A percentile compares a stretch with the other conserved stretches of the same genome.
These are phyloP conservation scores for Penicillium cinerascens DNA, from an alignment of 495 filamentous ascomycete genomes.

Conservation along the genomic window DNA sequence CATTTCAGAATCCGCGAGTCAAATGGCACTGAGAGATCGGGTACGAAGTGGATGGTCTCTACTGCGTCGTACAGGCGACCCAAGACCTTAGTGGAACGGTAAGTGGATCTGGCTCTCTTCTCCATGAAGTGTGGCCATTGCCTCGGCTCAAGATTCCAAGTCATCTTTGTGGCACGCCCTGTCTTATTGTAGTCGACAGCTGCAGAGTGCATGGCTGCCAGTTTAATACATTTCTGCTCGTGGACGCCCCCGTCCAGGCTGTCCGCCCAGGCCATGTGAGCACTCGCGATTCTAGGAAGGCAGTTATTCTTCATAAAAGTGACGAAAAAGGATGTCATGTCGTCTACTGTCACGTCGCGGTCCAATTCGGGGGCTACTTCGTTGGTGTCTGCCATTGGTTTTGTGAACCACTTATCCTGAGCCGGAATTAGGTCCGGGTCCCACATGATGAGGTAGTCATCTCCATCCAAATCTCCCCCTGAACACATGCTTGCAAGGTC, in stretches of 20 bases:
- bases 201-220: constrained; percentile 80
- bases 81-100: constrained; percentile 68
- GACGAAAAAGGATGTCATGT: constrained; percentile 83
- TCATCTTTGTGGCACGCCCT: constrained; percentile 70
- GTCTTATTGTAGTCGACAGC: constrained; percentile 94
- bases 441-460: constrained; percentile 96
- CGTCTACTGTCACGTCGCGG: constrained; percentile 58
- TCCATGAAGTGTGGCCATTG: constrained; percentile 93
- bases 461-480: constrained; percentile 92
- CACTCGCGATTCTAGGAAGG: constrained; percentile 73
- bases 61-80: constrained; percentile 80
- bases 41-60: constrained; percentile 63
- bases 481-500: constrained; percentile 92
- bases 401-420: constrained; percentile 60
- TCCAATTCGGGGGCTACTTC: constrained; percentile 49
- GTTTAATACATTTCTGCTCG: constrained; percentile 64
- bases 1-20: constrained; percentile 69
- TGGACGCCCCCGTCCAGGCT: constrained; percentile 57
- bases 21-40: constrained; percentile 66
- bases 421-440: constrained; percentile 73
- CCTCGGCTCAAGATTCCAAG: constrained; percentile 51
- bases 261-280: constrained; percentile 81
- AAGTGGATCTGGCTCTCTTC: constrained; percentile 54
- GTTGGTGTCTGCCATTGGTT: constrained; percentile 69
- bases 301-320: constrained; percentile 90